phyloP scores from a whole-genome alignment of 1,139 yeast species.

The Blastobotrys petasosporus region DNA sequence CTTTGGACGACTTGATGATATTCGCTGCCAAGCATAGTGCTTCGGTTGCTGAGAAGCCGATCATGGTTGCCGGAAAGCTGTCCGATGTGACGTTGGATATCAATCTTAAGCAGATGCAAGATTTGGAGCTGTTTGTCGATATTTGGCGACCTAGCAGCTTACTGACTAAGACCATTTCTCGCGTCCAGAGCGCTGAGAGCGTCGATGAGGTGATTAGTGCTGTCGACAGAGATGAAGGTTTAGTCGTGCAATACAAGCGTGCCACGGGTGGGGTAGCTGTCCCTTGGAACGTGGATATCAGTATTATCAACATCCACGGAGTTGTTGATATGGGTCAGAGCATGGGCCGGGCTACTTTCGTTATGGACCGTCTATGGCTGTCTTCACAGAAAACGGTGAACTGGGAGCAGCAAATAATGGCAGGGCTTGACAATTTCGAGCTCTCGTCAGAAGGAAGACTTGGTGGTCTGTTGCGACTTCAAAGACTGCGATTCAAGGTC shows the following conservation, averaged over 20 bases:
- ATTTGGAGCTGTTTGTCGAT: constrained; percentile 73
- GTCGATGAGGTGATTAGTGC: too few relatives aligned
- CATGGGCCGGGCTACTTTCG: constrained; percentile 57
- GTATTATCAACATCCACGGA: constrained; percentile 48
- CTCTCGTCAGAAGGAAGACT: constrained; percentile 68
- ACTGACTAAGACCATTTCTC: constrained; percentile 8
- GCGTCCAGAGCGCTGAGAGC: not conserved
- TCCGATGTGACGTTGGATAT: constrained; percentile 56
- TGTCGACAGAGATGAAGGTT: constrained; percentile 9
- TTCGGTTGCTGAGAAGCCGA: constrained; percentile 20
- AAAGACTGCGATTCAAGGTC: constrained; percentile 51
- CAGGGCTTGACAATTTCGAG: constrained; percentile 52
- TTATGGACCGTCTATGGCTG: constrained; percentile 59
- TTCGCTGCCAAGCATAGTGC: constrained; percentile 30
- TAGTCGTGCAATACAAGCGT: constrained; percentile 50
- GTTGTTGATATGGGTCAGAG: constrained; percentile 79
- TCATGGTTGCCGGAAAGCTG: constrained; percentile 46
- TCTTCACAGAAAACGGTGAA: constrained; percentile 60
- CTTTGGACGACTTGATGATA: constrained; percentile 46
- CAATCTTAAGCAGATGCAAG: constrained; percentile 81
- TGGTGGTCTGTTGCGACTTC: constrained; percentile 57
- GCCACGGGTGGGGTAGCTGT: constrained; percentile 61
- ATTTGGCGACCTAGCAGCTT: constrained; percentile 60
- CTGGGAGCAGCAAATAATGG: constrained; percentile 66
- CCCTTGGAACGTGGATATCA: constrained; percentile 68